Evolutionary conservation across 805 yeast genomes (phyloP), one percentile per base, ranked within the genome.

Genomic region (Gaillardinia entomophila): DNA sequence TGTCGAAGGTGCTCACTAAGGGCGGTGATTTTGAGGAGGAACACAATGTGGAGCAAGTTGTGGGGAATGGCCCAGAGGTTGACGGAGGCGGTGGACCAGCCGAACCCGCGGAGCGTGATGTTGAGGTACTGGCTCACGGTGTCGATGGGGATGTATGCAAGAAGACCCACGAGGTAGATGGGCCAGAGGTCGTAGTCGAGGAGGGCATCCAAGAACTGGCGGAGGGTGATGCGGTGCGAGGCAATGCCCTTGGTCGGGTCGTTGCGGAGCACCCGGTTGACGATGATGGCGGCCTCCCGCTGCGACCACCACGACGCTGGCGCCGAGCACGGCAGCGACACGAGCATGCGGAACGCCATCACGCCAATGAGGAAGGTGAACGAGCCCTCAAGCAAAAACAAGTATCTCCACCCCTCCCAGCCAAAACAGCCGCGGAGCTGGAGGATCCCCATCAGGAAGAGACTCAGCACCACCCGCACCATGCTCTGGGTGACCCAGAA

Each of bases 351-450:
- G n/a, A n/a, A n/a, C n/a, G n/a, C n/a, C n/a, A n/a, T n/a, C n/a
- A n/a, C n/a, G n/a, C n/a, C n/a, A n/a, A n/a, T n/a, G n/a, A n/a
- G n/a, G n/a, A n/a, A n/a, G n/a, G n/a, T n/a, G n/a, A n/a, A n/a
- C n/a, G n/a, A n/a, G n/a, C 62, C 62, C 26, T 57, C 63, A 24
- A 60, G 41, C 18, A 60, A 32, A 36, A 58, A 60, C 15, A 60
- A 41, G 62, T 62, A 60, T 41, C 55, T 31, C 57, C 51, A 34
- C 18, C 77, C 75, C 16, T 54, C 62, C 62, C 68, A 18, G 55
- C 67, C 33, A 60, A 40, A 29, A 46, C 49, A 26, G 53, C 62
- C 49, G 5, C 49, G 38, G 48, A 45, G 37, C 25, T 43, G 29
- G 26, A 45, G 37, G 26, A 45, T 35, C 8, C 66, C 63, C 13